These are phyloP conservation scores for Phoma herbarum DNA, from an alignment of 2,329 filamentous ascomycete genomes.

Conservation along the genomic window DNA sequence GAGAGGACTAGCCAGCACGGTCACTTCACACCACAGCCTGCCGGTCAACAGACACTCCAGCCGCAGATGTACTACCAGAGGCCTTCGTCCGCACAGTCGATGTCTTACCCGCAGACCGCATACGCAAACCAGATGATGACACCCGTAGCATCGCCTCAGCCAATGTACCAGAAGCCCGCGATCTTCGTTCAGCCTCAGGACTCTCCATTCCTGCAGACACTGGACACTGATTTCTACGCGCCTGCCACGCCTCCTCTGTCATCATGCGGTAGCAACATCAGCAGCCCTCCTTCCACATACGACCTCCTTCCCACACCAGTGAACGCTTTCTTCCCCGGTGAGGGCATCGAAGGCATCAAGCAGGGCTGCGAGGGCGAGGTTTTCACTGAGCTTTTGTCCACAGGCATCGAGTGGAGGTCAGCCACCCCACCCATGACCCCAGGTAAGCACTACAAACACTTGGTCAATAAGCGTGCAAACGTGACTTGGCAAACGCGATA, in stretches of 20 bases:
- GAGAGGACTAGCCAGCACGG: conserved; percentile 74
- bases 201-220: conserved; percentile 62
- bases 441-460: conserved; percentile 66
- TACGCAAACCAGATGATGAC: conserved; percentile 73
- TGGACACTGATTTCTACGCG: conserved; percentile 83
- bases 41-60: conserved; percentile 46
- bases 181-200: conserved; percentile 72
- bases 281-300: conserved; percentile 79
- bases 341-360: conserved; percentile 53
- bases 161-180: conserved; percentile 77
- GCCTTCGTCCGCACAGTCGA: conserved; percentile 71
- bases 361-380: conserved; percentile 74
- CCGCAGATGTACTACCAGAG: conserved; percentile 60
- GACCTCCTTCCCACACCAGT: conserved; percentile 84
- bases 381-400: conserved; percentile 75
- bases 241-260: conserved; percentile 90
- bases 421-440: conserved; percentile 89
- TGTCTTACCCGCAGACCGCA: conserved; percentile 58
- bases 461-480: conserved; percentile 9
- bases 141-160: conserved; percentile 77
- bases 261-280: conserved; percentile 81
- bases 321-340: conserved; percentile 73
- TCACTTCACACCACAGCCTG: conserved; percentile 72
- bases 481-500: conserved; percentile 5
- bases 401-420: conserved; percentile 78